phyloP scores from a whole-genome alignment of 2,329 filamentous ascomycete genomes.

The Diaporthe sp. region DNA sequence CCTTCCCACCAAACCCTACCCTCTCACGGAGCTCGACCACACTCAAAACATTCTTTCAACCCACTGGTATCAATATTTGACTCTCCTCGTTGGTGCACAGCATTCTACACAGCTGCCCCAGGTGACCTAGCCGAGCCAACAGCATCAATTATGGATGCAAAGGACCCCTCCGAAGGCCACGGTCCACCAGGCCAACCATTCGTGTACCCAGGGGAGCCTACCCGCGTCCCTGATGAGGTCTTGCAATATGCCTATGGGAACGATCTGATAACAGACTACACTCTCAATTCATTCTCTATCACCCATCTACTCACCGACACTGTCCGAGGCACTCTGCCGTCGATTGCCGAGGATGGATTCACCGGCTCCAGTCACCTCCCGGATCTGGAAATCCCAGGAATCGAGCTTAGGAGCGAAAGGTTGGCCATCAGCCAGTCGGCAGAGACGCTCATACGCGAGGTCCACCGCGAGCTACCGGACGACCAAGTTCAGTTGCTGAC shows the following conservation, averaged over 20 bases:
- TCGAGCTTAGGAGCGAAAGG: background rate
- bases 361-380: conserved; percentile 26
- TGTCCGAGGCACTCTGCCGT: conserved; percentile 25
- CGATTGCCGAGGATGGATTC: conserved; percentile 17
- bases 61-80: background rate
- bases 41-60: background rate
- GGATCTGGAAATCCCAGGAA: conserved; percentile 3
- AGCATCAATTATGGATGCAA: background rate
- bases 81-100: background rate
- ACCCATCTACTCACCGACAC: conserved; percentile 22
- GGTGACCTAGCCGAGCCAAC: background rate
- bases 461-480: conserved; percentile 16
- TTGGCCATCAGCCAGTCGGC: background rate
- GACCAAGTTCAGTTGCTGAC: conserved; percentile 21
- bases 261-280: conserved; percentile 24
- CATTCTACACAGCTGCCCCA: background rate
- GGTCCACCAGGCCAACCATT: background rate
- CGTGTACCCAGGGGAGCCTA: background rate
- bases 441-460: conserved; percentile 18
- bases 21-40: background rate
- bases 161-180: background rate
- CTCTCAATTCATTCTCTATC: conserved; percentile 31
- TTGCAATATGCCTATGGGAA: conserved; percentile 33
- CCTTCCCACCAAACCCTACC: too few relatives aligned
- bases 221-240: background rate